Percentiles rank a stretch among this genome's conserved stretches.
phyloP scores from a whole-genome alignment of 495 filamentous ascomycete genomes.

The Trichoderma gamsii region DNA sequence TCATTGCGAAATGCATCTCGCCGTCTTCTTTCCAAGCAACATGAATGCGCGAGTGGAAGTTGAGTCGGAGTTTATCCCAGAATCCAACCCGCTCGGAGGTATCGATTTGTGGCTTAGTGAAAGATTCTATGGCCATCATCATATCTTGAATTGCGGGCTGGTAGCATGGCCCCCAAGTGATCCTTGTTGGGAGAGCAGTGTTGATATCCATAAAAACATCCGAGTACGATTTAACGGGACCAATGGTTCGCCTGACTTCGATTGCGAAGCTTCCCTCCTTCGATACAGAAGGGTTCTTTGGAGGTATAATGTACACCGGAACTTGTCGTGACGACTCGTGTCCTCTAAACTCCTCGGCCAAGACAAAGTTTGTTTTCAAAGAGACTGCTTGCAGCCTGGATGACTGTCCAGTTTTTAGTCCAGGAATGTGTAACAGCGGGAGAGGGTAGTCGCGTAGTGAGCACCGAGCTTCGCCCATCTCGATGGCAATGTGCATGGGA shows the following conservation, averaged over 20 bases:
- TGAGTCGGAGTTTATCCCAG: constrained; percentile 97
- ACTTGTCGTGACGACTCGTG: constrained; percentile 71
- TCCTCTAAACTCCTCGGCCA: constrained; percentile 87
- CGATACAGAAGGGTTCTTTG: constrained; percentile 36
- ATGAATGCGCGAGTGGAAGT: constrained; percentile 85
- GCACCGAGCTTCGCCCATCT: constrained; percentile 84
- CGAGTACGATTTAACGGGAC: constrained; percentile 94
- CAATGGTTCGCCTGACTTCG: constrained; percentile 83
- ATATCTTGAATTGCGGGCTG: constrained; percentile 98
- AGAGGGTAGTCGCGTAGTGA: constrained; percentile 88
- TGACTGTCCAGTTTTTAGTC: constrained; percentile 72
- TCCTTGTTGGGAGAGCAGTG: constrained; percentile 80
- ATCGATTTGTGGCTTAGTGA: constrained; percentile 92
- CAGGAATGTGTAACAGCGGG: constrained; percentile 84
- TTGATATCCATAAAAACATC: constrained; percentile 88
- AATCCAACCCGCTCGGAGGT: constrained; percentile 91
- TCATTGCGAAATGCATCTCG: constrained; percentile 89
- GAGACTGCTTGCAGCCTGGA: constrained; percentile 74
- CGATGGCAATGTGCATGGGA: constrained; percentile 81
- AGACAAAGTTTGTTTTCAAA: constrained; percentile 86
- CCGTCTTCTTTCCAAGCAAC: constrained; percentile 92
- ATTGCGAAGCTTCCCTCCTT: constrained; percentile 64
- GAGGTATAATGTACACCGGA: constrained; percentile 78
- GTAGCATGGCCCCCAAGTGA: constrained; percentile 96
- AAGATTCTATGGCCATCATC: constrained; percentile 99